phyloP scores from a whole-genome alignment of 495 filamentous ascomycete genomes.

The Penicillium lividum region DNA sequence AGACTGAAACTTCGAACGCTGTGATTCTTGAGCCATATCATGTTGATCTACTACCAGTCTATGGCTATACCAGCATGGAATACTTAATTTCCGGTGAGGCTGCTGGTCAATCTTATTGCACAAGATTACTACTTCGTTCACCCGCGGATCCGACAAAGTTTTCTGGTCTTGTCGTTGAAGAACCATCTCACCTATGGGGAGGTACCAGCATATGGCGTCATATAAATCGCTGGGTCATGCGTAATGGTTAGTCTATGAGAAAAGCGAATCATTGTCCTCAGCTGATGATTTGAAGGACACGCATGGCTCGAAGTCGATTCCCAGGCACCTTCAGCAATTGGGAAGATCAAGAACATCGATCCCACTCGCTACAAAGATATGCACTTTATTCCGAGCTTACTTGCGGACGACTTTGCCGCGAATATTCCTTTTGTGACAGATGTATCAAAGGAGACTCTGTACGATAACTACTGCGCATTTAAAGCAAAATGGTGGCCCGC shows the following conservation, averaged over 20 bases:
- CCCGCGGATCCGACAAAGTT: constrained; percentile 7
- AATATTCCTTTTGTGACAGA: not conserved
- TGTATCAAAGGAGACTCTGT: constrained; percentile 2
- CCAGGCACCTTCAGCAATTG: constrained; percentile 13
- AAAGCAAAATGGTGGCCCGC: constrained; percentile 14
- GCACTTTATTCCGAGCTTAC: constrained; percentile 4
- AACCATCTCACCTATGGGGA: constrained; percentile 14
- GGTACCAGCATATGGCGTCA: constrained; percentile 14
- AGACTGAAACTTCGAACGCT: constrained; percentile 13
- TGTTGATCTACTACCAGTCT: constrained; percentile 9
- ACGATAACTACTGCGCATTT: constrained; percentile 6
- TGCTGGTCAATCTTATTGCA: constrained; percentile 7
- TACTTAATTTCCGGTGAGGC: constrained; percentile 13
- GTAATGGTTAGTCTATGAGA: constrained; percentile 9
- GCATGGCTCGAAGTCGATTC: constrained; percentile 17
- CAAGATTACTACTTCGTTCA: constrained; percentile 14
- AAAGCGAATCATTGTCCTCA: not conserved
- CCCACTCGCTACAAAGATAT: constrained; percentile 10
- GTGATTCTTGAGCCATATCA: constrained; percentile 11
- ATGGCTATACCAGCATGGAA: constrained; percentile 3
- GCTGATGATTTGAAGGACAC: constrained; percentile 7
- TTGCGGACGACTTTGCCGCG: constrained; percentile 2
- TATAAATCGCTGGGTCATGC: constrained; percentile 16
- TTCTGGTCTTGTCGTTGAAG: constrained; percentile 14
- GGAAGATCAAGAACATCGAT: constrained; percentile 9